A percentile compares a stretch with the other conserved stretches of the same genome.
Evolutionary conservation across 2,329 filamentous ascomycete genomes (phyloP).

Genomic region (Graphiopsis chlorocephala): DNA sequence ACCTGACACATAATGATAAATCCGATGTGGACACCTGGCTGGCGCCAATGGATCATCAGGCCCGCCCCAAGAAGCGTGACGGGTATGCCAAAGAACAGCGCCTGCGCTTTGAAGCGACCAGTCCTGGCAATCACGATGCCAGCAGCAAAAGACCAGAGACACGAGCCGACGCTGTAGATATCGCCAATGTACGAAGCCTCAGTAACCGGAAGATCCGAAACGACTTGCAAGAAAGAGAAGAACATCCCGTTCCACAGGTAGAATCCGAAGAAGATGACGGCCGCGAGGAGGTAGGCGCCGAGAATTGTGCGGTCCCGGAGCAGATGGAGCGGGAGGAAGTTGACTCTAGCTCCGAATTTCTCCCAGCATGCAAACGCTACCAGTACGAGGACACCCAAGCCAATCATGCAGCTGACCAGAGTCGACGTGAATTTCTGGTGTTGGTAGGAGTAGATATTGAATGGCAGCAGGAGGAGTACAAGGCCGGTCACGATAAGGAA

Average conservation of each 20-base stretch:
- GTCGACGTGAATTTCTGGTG: constrained; percentile 34
- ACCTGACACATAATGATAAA: constrained; percentile 54
- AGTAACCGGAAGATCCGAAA: constrained; percentile 33
- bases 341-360: constrained; percentile 37
- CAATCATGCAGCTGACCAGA: constrained; percentile 42
- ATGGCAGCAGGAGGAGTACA: constrained; percentile 63
- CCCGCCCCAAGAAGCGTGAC: constrained; percentile 33
- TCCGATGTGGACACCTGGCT: constrained; percentile 39
- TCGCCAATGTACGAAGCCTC: constrained; percentile 31
- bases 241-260: constrained; percentile 42
- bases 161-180: constrained; percentile 40
- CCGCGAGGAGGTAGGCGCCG: constrained; percentile 51
- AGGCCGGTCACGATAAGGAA: constrained; percentile 61
- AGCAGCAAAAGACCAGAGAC: constrained; percentile 45
- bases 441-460: constrained; percentile 50
- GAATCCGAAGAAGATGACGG: constrained; percentile 32
- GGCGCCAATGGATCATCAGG: constrained; percentile 30
- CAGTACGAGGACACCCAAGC: constrained; percentile 38
- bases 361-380: constrained; percentile 41
- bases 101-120: constrained; percentile 50
- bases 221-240: constrained; percentile 42
- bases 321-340: constrained; percentile 47
- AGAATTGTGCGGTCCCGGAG: constrained; percentile 50
- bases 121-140: constrained; percentile 47
- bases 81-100: constrained; percentile 36